Percentiles rank a stretch among this genome's conserved stretches.
Evolutionary conservation across 768 basidiomycete genomes (phyloP).

Genomic region (Podaxis sp.): DNA sequence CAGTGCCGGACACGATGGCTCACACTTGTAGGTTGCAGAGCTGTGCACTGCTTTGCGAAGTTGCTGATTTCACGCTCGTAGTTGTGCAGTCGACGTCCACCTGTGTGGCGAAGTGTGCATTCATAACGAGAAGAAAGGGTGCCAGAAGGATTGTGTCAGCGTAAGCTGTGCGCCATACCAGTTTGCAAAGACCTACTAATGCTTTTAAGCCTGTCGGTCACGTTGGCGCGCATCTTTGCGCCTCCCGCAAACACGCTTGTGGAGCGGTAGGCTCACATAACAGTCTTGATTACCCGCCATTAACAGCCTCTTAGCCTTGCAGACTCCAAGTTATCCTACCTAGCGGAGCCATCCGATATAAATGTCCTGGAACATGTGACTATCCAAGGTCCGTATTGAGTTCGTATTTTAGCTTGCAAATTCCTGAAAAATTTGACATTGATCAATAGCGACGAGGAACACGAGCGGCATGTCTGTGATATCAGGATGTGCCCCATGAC

Average conservation of each 20-base stretch:
- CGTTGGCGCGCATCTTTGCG: constrained; percentile 50
- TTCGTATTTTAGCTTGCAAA: not conserved
- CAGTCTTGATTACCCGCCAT: not conserved
- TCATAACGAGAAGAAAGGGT: constrained; percentile 47
- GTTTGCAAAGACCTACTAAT: too few species aligned
- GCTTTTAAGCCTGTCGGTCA: constrained; percentile 45
- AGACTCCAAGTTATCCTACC: constrained; percentile 25
- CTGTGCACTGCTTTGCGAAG: not conserved
- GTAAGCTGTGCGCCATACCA: too few species aligned
- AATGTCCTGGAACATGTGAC: constrained; percentile 43
- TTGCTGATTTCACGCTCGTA: constrained; percentile 21
- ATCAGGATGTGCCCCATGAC: constrained; percentile 49
- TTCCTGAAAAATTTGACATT: not conserved
- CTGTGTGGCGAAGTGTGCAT: constrained; percentile 54
- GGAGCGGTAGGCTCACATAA: constrained; percentile 39
- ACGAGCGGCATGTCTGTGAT: constrained; percentile 50
- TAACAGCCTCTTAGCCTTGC: constrained; percentile 36
- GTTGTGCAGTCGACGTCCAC: constrained; percentile 51
- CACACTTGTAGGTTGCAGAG: constrained; percentile 44
- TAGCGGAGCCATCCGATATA: constrained; percentile 29
- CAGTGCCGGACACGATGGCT: constrained; percentile 58
- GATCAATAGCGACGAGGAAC: constrained; percentile 39
- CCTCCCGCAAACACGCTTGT: constrained; percentile 55
- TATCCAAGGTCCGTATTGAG: constrained; percentile 38
- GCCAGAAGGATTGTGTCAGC: constrained; percentile 45